Percentiles rank a stretch among this genome's conserved stretches.
These are phyloP conservation scores for Botrytis medusae DNA, from an alignment of 2,329 filamentous ascomycete species.

Conservation along the genomic window DNA sequence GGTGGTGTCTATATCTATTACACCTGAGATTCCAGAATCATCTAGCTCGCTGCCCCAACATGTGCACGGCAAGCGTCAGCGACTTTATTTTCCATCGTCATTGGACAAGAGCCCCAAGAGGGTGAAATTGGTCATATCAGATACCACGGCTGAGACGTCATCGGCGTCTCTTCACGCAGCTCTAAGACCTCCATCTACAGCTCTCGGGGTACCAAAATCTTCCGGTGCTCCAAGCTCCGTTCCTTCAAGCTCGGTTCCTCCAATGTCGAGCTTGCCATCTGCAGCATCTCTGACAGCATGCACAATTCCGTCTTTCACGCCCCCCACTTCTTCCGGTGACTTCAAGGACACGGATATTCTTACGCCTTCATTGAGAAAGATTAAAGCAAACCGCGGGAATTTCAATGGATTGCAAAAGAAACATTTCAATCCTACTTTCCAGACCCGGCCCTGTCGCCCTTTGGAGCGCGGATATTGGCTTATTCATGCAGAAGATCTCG, in stretches of 20 bases:
- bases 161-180: neutral
- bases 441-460: constrained; percentile 50
- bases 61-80: constrained; percentile 11
- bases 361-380: constrained; percentile 53
- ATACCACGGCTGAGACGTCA: constrained; percentile 10
- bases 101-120: neutral
- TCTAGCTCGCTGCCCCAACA: constrained; percentile 2
- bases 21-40: neutral
- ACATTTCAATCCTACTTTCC: constrained; percentile 45
- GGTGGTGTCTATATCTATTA: neutral
- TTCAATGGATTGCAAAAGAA: constrained; percentile 43
- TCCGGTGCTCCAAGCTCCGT: neutral
- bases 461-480: constrained; percentile 80
- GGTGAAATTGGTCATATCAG: neutral
- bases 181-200: neutral
- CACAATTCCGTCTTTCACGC: constrained; percentile 56
- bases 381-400: constrained; percentile 49
- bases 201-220: neutral
- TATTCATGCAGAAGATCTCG: constrained; percentile 59
- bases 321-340: constrained; percentile 47
- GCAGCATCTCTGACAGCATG: constrained; percentile 33
- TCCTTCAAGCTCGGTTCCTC: neutral
- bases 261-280: neutral
- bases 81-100: constrained; percentile 11
- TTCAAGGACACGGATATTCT: constrained; percentile 55